Conservation (phyloP, 225 moss, liverwort and hornwort species). For the Ulota crispa region DNA sequence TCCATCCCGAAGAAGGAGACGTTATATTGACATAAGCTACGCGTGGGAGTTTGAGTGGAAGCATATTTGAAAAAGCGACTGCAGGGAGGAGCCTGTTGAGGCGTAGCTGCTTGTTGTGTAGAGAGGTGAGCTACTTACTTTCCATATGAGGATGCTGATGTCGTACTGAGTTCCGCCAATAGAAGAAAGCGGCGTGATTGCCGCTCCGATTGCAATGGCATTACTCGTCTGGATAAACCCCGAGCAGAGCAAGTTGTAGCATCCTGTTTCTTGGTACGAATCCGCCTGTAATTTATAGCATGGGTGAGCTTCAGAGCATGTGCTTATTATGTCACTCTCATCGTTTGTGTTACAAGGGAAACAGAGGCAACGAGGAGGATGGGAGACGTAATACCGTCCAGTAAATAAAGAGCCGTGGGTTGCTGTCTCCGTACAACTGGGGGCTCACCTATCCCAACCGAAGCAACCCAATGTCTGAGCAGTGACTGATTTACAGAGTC, state of each 20-base stretch:
- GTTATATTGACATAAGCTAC: too few species aligned
- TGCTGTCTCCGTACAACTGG: constrained; percentile 54
- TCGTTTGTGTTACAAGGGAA: neutral
- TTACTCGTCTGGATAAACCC: constrained; percentile 58
- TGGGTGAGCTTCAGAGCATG: neutral
- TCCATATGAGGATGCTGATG: constrained; percentile 64
- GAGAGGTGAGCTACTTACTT: constrained; percentile 35
- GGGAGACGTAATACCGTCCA: constrained; percentile 44
- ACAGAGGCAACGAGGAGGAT: neutral
- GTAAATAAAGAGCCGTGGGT: constrained; percentile 53
- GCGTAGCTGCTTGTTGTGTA: neutral
- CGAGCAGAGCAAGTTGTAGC: constrained; percentile 61
- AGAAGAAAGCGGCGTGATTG: constrained; percentile 48
- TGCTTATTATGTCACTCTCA: neutral
- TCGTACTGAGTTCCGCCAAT: constrained; percentile 44
- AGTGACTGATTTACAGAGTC: neutral
- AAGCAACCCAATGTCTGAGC: neutral
- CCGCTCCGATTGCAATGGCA: constrained; percentile 48
- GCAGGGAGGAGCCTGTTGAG: too few species aligned
- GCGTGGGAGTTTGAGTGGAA: too few species aligned
- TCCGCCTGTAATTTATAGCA: constrained; percentile 34
- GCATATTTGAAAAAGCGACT: too few species aligned
- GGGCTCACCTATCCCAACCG: constrained; percentile 45
- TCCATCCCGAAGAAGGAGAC: too few species aligned
- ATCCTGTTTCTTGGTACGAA: constrained; percentile 54